Evolutionary conservation across 208 protist species (phyloP), one percentile per base, ranked within the genome.

Genomic region (Trypanosoma platydactyli): DNA sequence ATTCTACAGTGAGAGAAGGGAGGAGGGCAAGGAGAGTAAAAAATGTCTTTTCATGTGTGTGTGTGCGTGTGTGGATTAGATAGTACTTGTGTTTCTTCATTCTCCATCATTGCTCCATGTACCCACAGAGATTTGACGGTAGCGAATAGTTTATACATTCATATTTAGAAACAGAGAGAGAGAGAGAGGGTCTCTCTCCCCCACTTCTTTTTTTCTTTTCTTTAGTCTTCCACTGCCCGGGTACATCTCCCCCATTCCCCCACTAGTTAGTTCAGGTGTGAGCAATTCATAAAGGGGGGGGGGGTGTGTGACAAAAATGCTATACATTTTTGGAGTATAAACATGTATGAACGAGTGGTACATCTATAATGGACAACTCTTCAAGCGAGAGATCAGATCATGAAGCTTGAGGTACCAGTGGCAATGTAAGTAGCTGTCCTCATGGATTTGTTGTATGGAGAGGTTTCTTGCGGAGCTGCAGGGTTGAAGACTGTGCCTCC

Each of bases 351-450:
- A 57, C 9, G 13, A 25, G 33, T 33, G 22, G 6, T 16, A 13
- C 15, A 3, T 12, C 4, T 25, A 20, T 33, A 1, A 30, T n/a
- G 13, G 24, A 49, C 4, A 7, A 33, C 0, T 18, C 25, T 46
- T 55, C 18, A n/a, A n/a, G 33, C 3, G 33, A 38, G n/a, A 48
- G 38, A 27, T 63, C 49, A 74, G 45, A 62, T 38, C 54, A 67
- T 74, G 52, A 74, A 59, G 41, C 68, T 74, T 42, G 52, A 35
- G 38, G 54, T 74, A 29, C 68, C 68, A 30, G 35, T 27, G 33
- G 50, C 60, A 56, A 74, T 74, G 41, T 64, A 68, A 25, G 68
- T 33, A 22, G 68, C 59, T 58, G 63, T 38, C 30, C 52, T 41
- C n/a, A 40, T 0, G 29, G 45, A 35, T 49, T 40, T 68, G 13